Evolutionary conservation across 305 asterid species (phyloP).

Genomic region (Fraxinus floribunda): DNA sequence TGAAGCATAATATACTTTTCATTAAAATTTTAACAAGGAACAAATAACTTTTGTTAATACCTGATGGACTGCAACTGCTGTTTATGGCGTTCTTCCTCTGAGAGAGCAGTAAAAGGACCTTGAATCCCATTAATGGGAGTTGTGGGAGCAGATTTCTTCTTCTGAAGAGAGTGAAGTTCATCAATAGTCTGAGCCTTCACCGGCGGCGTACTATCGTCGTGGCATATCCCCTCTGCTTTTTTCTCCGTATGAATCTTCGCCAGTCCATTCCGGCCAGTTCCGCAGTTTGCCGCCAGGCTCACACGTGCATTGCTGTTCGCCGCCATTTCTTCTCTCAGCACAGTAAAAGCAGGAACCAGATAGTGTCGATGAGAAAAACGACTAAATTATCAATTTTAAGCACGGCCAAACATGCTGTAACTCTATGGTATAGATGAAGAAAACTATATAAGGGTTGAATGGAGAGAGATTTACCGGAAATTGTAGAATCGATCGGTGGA

Average conservation of each 20-base stretch:
- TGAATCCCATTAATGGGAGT: constrained; percentile 60
- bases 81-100: constrained; percentile 67
- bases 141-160: constrained; percentile 84
- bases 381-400: not conserved
- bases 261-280: constrained; percentile 55
- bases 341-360: not conserved
- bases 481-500: not conserved
- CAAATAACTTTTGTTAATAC: constrained; percentile 26
- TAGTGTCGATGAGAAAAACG: not conserved
- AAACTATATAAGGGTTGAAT: not conserved
- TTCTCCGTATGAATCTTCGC: constrained; percentile 82
- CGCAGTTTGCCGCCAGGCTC: constrained; percentile 28
- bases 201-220: constrained; percentile 80
- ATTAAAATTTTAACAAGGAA: not conserved
- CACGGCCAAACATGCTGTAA: not conserved
- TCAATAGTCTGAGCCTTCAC: constrained; percentile 88
- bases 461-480: constrained; percentile 21
- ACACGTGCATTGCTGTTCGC: constrained; percentile 32
- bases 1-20: not conserved
- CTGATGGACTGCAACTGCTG: constrained; percentile 94
- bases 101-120: constrained; percentile 38
- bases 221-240: constrained; percentile 60
- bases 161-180: constrained; percentile 95
- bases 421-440: not conserved
- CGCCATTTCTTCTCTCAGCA: constrained; percentile 45